These are phyloP conservation scores for Xylariales sp. DNA, from an alignment of 2,329 filamentous ascomycete genomes.

Conservation along the genomic window DNA sequence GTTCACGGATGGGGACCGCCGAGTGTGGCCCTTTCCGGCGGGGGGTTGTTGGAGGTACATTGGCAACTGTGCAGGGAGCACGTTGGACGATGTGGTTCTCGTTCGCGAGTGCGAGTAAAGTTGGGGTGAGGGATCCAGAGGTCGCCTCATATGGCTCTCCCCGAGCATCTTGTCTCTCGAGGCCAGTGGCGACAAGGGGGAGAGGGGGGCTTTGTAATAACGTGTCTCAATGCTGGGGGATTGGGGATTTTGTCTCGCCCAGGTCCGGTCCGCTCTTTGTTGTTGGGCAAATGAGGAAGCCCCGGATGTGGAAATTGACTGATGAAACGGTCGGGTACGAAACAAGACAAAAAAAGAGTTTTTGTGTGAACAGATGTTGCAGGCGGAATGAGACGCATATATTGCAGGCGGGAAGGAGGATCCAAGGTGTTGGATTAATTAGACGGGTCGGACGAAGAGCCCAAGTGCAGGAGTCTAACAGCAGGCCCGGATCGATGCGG, in stretches of 20 bases:
- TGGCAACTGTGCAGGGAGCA: constrained; percentile 32
- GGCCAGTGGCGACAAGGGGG: too few relatives aligned
- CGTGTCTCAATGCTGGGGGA: too few relatives aligned
- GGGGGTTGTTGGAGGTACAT: constrained; percentile 30
- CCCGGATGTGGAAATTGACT: constrained; percentile 1
- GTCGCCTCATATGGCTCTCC: constrained; percentile 23
- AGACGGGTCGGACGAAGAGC: too few relatives aligned
- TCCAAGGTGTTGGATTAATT: too few relatives aligned
- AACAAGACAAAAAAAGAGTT: too few relatives aligned
- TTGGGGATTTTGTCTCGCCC: neutral
- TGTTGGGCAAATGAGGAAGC: neutral
- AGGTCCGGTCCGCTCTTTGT: neutral
- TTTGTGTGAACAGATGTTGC: too few relatives aligned
- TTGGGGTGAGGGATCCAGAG: constrained; percentile 22
- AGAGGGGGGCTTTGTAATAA: too few relatives aligned
- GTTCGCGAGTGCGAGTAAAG: constrained; percentile 50
- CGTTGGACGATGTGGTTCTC: constrained; percentile 53
- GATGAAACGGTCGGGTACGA: too few relatives aligned
- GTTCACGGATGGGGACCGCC: constrained; percentile 62
- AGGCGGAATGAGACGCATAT: too few relatives aligned
- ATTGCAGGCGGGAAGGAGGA: too few relatives aligned
- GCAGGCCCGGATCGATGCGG: too few relatives aligned
- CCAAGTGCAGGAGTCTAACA: too few relatives aligned
- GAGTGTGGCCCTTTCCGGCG: constrained; percentile 31
- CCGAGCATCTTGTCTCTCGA: constrained; percentile 18